Evolutionary conservation across 805 yeast species (phyloP).

Genomic region (Schizosaccharomyces pombe): DNA sequence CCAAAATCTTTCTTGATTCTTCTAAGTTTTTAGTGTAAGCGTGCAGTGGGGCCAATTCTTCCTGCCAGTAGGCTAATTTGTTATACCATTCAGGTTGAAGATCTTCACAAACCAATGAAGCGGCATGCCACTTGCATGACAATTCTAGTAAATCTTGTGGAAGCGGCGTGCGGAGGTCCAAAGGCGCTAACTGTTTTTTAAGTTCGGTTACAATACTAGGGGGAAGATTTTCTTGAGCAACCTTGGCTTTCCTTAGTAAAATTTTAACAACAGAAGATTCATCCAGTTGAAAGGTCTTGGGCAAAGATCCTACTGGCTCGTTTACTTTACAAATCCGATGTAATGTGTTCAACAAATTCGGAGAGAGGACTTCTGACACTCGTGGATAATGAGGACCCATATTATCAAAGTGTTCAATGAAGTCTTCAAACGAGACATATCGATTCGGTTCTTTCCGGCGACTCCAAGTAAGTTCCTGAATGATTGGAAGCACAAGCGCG

Average conservation of each 20-base stretch:
- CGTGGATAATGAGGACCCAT: background rate
- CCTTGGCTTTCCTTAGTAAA: background rate
- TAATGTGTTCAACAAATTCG: background rate
- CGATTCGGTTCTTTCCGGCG: background rate
- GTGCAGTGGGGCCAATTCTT: background rate
- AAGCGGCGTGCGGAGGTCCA: background rate
- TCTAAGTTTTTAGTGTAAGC: background rate
- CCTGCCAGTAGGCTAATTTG: background rate
- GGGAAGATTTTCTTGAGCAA: background rate
- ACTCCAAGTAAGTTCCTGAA: slow-evolving; percentile 1
- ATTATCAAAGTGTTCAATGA: background rate
- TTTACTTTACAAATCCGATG: background rate
- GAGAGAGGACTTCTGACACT: background rate
- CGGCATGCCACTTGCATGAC: background rate
- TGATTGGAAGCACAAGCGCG: background rate
- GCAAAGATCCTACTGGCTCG: background rate
- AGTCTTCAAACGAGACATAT: background rate
- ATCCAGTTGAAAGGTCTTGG: background rate
- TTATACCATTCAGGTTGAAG: background rate
- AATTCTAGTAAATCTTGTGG: background rate
- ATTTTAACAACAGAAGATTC: background rate
- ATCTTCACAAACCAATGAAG: background rate
- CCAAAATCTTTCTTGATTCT: background rate
- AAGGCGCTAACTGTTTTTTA: background rate
- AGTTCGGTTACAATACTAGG: background rate